Conservation (phyloP, 192 early-diverging fungal species). For the Rhizophagus clarus region DNA sequence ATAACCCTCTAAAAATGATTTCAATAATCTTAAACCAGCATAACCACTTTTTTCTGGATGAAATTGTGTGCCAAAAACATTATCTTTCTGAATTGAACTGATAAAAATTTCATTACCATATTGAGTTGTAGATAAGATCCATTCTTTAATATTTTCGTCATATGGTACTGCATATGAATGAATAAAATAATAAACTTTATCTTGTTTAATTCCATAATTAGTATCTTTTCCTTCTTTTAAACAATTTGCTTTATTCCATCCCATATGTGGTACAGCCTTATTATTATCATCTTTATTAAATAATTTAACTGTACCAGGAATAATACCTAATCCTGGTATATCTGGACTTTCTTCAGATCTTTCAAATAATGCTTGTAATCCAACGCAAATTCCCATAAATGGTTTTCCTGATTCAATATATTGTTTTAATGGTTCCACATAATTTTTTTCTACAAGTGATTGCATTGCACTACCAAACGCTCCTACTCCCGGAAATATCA, state of each 20-base stretch:
- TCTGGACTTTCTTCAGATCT: constrained; percentile 87
- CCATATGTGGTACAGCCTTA: constrained; percentile 98
- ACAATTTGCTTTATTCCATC: constrained; percentile 80
- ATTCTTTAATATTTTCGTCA: constrained; percentile 61
- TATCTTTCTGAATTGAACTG: constrained; percentile 76
- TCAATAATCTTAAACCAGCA: constrained; percentile 81
- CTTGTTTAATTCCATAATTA: constrained; percentile 47
- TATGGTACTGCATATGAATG: constrained; percentile 91
- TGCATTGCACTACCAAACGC: constrained; percentile 93
- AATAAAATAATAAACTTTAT: constrained; percentile 90
- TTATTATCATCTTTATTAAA: constrained; percentile 67
- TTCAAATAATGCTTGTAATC: constrained; percentile 93
- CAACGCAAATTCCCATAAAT: constrained; percentile 99
- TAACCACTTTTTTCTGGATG: constrained; percentile 98
- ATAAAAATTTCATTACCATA: constrained; percentile 91
- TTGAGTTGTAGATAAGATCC: constrained; percentile 80
- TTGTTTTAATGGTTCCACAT: constrained; percentile 75
- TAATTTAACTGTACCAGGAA: constrained; percentile 66
- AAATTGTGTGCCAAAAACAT: constrained; percentile 98
- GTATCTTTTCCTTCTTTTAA: constrained; percentile 24
- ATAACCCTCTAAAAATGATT: constrained; percentile 73
- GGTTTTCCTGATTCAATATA: constrained; percentile 87
- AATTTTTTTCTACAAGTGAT: constrained; percentile 71
- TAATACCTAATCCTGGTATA: constrained; percentile 80
- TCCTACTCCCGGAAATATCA: constrained; percentile 99